Percentiles rank a stretch among this genome's conserved stretches.
Evolutionary conservation across 1,284 basidiomycete genomes (phyloP).

Genomic region (Heterobasidion parviporum): DNA sequence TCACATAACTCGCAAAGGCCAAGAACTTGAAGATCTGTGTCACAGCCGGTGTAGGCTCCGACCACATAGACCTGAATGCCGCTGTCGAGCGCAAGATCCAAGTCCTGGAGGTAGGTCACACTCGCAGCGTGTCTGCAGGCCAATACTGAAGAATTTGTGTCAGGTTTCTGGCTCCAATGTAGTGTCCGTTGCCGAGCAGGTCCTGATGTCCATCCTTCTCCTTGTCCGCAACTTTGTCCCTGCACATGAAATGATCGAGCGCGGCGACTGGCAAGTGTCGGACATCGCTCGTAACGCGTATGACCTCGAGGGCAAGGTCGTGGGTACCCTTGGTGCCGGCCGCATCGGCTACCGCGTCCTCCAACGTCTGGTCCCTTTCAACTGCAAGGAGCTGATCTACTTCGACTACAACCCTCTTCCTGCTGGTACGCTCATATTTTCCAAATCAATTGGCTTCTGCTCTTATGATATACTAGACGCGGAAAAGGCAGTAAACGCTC

Average conservation of each 20-base stretch:
- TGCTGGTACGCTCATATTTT: slow-evolving; percentile 28
- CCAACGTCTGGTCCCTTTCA: slow-evolving; percentile 80
- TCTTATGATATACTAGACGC: slow-evolving; percentile 35
- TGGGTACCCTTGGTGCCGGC: slow-evolving; percentile 83
- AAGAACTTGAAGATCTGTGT: slow-evolving; percentile 90
- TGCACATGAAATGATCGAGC: slow-evolving; percentile 79
- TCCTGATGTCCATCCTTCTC: slow-evolving; percentile 76
- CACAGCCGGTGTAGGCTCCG: slow-evolving; percentile 92
- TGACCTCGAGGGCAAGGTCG: slow-evolving; percentile 87
- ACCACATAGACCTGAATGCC: slow-evolving; percentile 88
- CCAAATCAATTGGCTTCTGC: too few relatives aligned
- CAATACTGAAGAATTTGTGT: slow-evolving; percentile 28
- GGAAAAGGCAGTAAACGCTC: slow-evolving; percentile 62
- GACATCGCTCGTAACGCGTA: slow-evolving; percentile 74
- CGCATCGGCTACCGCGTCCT: slow-evolving; percentile 89
- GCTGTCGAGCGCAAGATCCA: slow-evolving; percentile 80
- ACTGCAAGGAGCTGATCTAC: slow-evolving; percentile 88
- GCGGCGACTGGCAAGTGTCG: slow-evolving; percentile 81
- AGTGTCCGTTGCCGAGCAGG: slow-evolving; percentile 89
- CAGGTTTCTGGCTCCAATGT: slow-evolving; percentile 52
- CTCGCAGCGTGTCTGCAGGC: not conserved
- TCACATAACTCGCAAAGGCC: slow-evolving; percentile 38
- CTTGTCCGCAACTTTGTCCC: slow-evolving; percentile 85
- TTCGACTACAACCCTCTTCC: slow-evolving; percentile 86
- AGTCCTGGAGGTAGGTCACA: slow-evolving; percentile 24